A percentile compares a stretch with the other conserved stretches of the same genome.
These are phyloP conservation scores for Rhodomyrtus psidioides DNA, from an alignment of 441 rosid species.

Conservation along the genomic window DNA sequence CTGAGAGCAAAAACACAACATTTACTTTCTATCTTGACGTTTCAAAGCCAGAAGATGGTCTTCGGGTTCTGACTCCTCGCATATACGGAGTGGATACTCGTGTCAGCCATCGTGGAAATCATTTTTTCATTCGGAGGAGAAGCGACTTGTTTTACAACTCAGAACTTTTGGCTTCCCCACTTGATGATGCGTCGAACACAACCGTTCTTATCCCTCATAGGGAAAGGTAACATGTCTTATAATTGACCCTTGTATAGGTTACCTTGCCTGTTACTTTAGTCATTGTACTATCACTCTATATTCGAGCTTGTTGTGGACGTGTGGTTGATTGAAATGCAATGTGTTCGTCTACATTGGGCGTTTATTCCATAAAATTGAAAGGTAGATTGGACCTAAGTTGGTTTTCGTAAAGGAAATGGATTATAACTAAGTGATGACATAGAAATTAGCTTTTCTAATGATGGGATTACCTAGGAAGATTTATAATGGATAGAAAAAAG, in stretches of 20 bases:
- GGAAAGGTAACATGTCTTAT: conserved; percentile 42
- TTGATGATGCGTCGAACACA: conserved; percentile 49
- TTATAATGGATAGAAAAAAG: background rate
- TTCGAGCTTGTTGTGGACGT: background rate
- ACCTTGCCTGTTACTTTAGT: background rate
- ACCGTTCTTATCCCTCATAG: conserved; percentile 69
- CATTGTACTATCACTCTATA: background rate
- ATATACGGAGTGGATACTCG: conserved; percentile 57
- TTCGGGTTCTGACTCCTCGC: conserved; percentile 66
- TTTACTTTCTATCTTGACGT: conserved; percentile 57
- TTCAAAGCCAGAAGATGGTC: conserved; percentile 62
- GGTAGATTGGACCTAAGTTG: background rate
- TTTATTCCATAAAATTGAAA: background rate
- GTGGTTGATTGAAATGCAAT: background rate
- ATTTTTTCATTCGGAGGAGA: conserved; percentile 67
- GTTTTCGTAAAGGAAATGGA: background rate
- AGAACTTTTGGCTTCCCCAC: conserved; percentile 58
- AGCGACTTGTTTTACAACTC: conserved; percentile 75
- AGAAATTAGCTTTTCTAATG: background rate
- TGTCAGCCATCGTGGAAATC: conserved; percentile 75
- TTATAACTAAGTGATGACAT: background rate
- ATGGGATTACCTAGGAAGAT: background rate
- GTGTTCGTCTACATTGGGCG: background rate
- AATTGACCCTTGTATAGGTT: background rate
- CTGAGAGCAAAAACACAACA: conserved; percentile 73